Base-by-base conservation (phyloP, 1,139 yeast species). In the Debaryomycetaceae sp. region DNA sequence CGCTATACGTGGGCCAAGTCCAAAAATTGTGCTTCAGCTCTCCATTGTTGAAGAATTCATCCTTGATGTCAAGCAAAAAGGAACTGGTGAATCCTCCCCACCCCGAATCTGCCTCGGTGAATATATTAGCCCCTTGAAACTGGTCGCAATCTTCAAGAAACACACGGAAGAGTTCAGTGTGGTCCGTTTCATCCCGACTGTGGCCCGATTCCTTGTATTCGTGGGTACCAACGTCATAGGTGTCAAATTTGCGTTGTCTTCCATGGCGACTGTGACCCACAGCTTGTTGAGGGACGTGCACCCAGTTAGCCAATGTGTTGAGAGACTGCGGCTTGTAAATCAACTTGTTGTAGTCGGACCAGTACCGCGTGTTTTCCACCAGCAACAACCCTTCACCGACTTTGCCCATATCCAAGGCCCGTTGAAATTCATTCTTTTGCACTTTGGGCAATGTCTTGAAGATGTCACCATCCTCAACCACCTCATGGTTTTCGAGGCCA, bases 311-410 rank as follows among this genome's bases (percentile, higher is more conserved):
- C 13, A 85, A 49, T 5, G 65, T 62, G 30, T 71, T 59, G 35
- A 83, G 59, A 2, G 81, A 69, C 16, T 60, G 58, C 0, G 96
- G 93, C 34, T 73, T 71, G 46, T 77, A 78, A 13, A 83, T 71
- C 35, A 88, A 68, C 43, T 78, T 73, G 29, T 80, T 68, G 49
- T 81, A 86, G 51, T 88, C 96, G 0, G 91, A 69, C 97, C 97
- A 91, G 46, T 74, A 84, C 24, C 53, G 55, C 0, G 86, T 74
- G 31, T 70, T 71, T 1, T 46, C 45, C 0, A 45, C 42, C 3
- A 53, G 52, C 28, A 83, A 53, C 5, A 58, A 39, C 7, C 43
- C 42, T 0, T 52, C 41, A 28, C 53, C 44, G 4, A 46, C 39
- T 10, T 37, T 35, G 0, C 78, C 78, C 2, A 50, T 34, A 52